phyloP scores from a whole-genome alignment of 2,329 filamentous ascomycete genomes.

The Neofusicoccum parvum region DNA sequence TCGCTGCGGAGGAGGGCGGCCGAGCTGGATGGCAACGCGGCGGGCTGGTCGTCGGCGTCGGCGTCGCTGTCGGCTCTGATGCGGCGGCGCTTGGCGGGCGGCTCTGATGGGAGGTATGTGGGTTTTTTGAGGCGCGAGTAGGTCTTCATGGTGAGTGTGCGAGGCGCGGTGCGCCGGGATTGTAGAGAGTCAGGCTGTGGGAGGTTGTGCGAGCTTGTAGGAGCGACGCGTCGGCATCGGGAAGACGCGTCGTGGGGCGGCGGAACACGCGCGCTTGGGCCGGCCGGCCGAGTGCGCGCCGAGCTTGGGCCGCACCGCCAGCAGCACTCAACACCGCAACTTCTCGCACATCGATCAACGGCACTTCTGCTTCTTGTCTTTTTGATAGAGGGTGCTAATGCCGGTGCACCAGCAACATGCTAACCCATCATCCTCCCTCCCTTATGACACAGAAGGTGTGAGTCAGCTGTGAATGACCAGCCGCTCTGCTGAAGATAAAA shows the following conservation, averaged over 20 bases:
- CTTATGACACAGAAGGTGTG: neutral
- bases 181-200: neutral
- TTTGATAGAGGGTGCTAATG: no score
- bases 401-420: no score
- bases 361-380: no score
- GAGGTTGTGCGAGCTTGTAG: no score
- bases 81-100: slow-evolving; percentile 40
- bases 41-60: neutral
- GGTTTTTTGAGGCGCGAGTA: slow-evolving; percentile 40
- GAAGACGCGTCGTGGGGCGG: slow-evolving; percentile 15
- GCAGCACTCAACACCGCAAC: no score
- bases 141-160: slow-evolving; percentile 29
- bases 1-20: neutral
- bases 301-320: no score
- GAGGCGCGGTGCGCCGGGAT: neutral
- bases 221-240: no score
- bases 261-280: no score
- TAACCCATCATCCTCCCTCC: neutral
- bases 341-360: no score
- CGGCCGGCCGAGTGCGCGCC: no score
- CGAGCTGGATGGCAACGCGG: neutral
- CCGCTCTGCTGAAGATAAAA: neutral
- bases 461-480: neutral
- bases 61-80: slow-evolving; percentile 23
- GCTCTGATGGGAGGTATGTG: slow-evolving; percentile 34